Evolutionary conservation across 2,329 filamentous ascomycete species (phyloP), one percentile per base, ranked within the genome.

Genomic region (Neoascochyta sp.): DNA sequence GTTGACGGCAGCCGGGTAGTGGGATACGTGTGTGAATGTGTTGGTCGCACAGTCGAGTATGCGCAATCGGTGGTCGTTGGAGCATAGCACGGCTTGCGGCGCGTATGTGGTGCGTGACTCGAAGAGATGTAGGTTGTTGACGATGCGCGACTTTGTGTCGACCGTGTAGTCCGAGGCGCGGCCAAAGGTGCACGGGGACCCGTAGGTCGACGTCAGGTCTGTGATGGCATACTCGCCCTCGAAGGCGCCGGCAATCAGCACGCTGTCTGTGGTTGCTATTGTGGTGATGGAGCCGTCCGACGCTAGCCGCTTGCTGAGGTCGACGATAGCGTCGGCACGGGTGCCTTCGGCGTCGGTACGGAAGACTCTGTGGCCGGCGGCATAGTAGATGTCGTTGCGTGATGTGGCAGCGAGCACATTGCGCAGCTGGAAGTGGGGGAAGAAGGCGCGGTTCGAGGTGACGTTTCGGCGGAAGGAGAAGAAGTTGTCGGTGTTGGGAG

Each of bases 1-100:
- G 60, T 90, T 90, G 38, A 87, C 69, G 3, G 83, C 70, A 44
- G 75, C 73, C 0, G 70, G 60, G 54, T 81, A 86, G 24, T 58
- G 64, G 39, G 71, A 68, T 17, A 73, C 64, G 20, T 71, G 66
- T 4, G 76, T 64, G 39, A 84, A 77, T 14, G 66, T 73, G 39
- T 83, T 75, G 4, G 76, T 73, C 18, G 57, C 60, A 45, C 69
- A 69, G 47, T 80, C 75, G 16, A 80, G 64, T 16, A 73, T 57
- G 7, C 75, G 73, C 9, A 79, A 55, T 22, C 68, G 67, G 22
- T 64, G 57, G 52, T 80, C 76, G 45, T 80, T 80, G 3, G 74
- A 77, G 42, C 71, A 71, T 40, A 80, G 74, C 3, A 73, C 68
- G 3, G 71, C 74, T 23, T 67, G 66, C 1, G 71, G 70, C 1